phyloP scores from a whole-genome alignment of 2,329 filamentous ascomycete genomes.

The Monosporascus ibericus region DNA sequence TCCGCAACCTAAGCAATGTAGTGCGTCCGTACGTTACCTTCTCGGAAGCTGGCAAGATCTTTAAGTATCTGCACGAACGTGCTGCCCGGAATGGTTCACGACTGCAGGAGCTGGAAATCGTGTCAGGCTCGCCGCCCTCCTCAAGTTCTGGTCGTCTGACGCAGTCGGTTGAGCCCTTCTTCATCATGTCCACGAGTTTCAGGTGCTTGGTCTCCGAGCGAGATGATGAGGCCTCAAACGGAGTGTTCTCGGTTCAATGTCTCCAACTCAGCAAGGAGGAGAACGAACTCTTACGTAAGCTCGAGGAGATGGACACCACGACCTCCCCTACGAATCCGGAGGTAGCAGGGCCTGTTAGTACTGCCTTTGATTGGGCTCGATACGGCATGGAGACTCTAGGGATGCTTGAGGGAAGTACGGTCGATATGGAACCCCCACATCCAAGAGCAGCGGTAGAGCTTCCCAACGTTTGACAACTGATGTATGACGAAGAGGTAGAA shows the following conservation, averaged over 20 bases:
- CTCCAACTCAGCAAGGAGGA: neutral
- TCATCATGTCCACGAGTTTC: neutral
- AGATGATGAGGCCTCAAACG: slow-evolving; percentile 35
- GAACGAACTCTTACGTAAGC: neutral
- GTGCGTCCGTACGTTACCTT: slow-evolving; percentile 4
- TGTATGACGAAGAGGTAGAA: no score
- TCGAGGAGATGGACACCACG: no score
- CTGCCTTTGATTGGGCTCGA: no score
- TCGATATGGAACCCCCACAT: no score
- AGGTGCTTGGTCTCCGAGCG: slow-evolving; percentile 3
- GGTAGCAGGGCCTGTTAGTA: no score
- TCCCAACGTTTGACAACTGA: no score
- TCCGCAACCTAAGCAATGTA: neutral
- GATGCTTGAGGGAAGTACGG: no score
- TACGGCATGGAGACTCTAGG: no score
- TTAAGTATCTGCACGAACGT: neutral
- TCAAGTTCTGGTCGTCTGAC: neutral
- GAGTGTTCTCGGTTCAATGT: slow-evolving; percentile 10
- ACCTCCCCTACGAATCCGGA: no score
- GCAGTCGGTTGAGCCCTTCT: no score
- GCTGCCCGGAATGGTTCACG: neutral
- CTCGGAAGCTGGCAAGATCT: slow-evolving; percentile 1
- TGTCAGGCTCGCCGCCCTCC: slow-evolving; percentile 1
- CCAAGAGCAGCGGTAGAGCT: no score
- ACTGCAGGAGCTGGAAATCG: neutral